A percentile compares a stretch with the other conserved stretches of the same genome.
phyloP scores from a whole-genome alignment of 805 yeast species.

The Starmerella etchellsii region DNA sequence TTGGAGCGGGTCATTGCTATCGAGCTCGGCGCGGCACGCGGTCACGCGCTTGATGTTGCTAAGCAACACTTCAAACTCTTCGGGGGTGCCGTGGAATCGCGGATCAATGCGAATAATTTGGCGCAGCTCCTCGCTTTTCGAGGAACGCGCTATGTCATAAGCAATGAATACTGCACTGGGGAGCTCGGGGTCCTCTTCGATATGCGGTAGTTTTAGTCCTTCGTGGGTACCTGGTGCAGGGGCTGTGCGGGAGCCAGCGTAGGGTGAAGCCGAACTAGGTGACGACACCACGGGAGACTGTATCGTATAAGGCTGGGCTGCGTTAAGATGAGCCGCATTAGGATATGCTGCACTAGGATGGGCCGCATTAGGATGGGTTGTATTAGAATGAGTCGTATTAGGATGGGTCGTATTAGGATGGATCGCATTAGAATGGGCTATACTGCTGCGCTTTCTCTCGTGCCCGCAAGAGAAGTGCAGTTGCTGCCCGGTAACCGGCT shows the following conservation, averaged over 20 bases:
- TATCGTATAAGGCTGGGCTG: not conserved
- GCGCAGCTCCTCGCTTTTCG: constrained; percentile 12
- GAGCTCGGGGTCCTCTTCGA: not conserved
- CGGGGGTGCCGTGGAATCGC: not conserved
- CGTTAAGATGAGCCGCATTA: not conserved
- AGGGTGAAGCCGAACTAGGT: not conserved
- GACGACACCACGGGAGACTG: not conserved
- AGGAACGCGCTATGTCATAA: constrained; percentile 20
- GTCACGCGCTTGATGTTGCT: constrained; percentile 17
- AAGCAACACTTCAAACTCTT: constrained; percentile 7
- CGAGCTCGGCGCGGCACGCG: constrained; percentile 6
- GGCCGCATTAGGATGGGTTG: too few relatives aligned
- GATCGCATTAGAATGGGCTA: too few relatives aligned
- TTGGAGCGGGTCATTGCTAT: not conserved
- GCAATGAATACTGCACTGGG: constrained; percentile 17
- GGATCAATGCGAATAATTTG: constrained; percentile 17
- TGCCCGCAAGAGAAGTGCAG: not conserved
- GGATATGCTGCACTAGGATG: too few relatives aligned
- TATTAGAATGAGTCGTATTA: too few relatives aligned
- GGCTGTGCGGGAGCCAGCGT: not conserved
- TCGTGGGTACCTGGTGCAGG: not conserved
- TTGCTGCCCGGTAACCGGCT: not conserved
- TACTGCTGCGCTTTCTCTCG: not conserved
- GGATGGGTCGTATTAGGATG: too few relatives aligned
- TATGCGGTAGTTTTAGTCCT: constrained; percentile 3